Conservation (phyloP, 2,329 filamentous ascomycete genomes). For the Fusarium proliferatum region DNA sequence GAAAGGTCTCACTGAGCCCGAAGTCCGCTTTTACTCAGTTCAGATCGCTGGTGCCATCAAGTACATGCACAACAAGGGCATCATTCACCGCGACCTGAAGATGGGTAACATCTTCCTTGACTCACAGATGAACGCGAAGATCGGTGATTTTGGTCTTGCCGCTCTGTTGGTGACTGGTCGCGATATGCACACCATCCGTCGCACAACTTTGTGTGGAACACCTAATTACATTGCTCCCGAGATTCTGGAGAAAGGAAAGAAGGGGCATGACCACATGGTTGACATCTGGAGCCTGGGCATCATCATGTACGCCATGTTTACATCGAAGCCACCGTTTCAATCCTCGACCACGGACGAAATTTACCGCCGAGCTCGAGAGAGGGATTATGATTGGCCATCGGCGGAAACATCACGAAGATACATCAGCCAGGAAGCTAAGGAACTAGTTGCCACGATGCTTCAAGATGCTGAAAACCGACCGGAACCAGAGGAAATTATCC, state of each 20-base stretch:
- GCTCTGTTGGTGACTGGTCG: conserved; percentile 91
- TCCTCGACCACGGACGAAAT: conserved; percentile 89
- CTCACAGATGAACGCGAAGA: conserved; percentile 94
- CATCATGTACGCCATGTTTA: conserved; percentile 98
- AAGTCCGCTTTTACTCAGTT: conserved; percentile 92
- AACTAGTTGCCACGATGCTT: conserved; percentile 80
- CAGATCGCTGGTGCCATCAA: conserved; percentile 98
- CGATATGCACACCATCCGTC: conserved; percentile 84
- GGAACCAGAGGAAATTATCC: conserved; percentile 80
- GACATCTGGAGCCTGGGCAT: conserved; percentile 99
- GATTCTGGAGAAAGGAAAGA: conserved; percentile 92
- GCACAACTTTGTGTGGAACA: conserved; percentile 95
- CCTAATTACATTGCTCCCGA: conserved; percentile 99
- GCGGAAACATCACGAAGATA: conserved; percentile 73
- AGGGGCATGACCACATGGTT: conserved; percentile 96
- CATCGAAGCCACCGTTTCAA: conserved; percentile 96
- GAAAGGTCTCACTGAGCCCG: conserved; percentile 90
- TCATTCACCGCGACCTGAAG: conserved; percentile 96
- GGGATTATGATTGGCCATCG: conserved; percentile 84
- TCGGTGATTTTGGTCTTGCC: conserved; percentile 96
- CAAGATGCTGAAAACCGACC: conserved; percentile 80
- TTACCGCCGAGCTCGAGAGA: conserved; percentile 75
- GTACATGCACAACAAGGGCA: conserved; percentile 95
- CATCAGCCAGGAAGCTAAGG: conserved; percentile 80
- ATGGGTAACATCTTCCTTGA: conserved; percentile 99